Evolutionary conservation across 2,329 filamentous ascomycete genomes (phyloP), one percentile per base, ranked within the genome.

Genomic region (Fonsecaea pedrosoi): DNA sequence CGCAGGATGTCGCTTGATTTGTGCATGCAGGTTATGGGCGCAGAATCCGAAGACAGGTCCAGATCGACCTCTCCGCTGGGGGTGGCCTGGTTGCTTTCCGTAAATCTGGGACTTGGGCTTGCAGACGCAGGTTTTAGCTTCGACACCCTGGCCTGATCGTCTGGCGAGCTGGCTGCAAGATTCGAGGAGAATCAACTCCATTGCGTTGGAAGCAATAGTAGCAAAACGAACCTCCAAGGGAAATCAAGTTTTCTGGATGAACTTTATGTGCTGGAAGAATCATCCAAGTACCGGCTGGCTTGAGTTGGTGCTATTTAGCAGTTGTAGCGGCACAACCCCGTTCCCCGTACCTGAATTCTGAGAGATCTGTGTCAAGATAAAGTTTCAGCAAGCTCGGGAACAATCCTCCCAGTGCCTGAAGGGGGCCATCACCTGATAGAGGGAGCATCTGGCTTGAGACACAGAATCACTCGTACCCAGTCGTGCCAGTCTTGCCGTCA

Each of bases 1-100:
- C 34, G 53, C 53, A 55, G 30, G 30, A 55, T 55, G 53, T 55
- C 30, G 30, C 53, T 37, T 35, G 30, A 34, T n/a, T 35, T 55
- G 30, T 55, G 53, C 45, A 50, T 50, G 18, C 25, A 37, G 35
- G 30, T 55, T 21, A 37, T 37, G 34, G 10, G 35, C 53, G 34
- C 35, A 50, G 45, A 10, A 50, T 50, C 25, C 45, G 45, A n/a
- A 3, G 12, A 3, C 30, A 42, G 55, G 60, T 12, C 37, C 50
- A 55, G 60, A 63, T 63, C 60, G 53, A 63, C 60, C n/a, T 18
- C 18, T 38, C 21, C 60, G 53, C 50, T 53, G 37, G 21, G 25
- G 54, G 60, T 50, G 50, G 55, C 48, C 37, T 45, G 38, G 60
- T 48, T 25, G 5, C 18, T 25, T 56, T 56, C 60, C 53, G 35